phyloP scores from a whole-genome alignment of 495 filamentous ascomycete genomes.

The Annulohypoxylon maeteangense region DNA sequence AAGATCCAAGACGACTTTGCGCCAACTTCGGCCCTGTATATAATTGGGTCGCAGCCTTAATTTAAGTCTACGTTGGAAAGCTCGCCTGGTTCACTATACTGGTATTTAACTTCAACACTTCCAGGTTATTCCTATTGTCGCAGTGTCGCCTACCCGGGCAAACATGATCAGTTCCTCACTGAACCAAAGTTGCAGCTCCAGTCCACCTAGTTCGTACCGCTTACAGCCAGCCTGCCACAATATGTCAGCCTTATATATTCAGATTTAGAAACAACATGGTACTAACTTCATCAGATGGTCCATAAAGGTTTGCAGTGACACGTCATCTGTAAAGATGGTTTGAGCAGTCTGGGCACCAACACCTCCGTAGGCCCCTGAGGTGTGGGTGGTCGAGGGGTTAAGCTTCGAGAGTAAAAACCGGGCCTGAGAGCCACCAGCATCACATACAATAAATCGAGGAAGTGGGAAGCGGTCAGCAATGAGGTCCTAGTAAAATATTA shows the following conservation, averaged over 20 bases:
- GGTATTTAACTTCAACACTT: background rate
- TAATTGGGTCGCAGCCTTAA: background rate
- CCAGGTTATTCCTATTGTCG: background rate
- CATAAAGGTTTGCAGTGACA: conserved; percentile 99
- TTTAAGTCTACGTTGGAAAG: background rate
- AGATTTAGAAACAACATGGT: conserved; percentile 26
- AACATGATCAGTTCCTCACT: background rate
- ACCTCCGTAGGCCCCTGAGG: conserved; percentile 89
- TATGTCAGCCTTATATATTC: conserved; percentile 20
- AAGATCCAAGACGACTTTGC: background rate
- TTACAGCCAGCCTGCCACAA: conserved; percentile 61
- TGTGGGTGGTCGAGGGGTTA: conserved; percentile 98
- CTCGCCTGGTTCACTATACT: background rate
- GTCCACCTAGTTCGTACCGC: conserved; percentile 61
- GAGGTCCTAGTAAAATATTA: conserved; percentile 73
- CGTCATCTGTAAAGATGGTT: conserved; percentile 99
- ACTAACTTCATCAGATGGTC: conserved; percentile 99
- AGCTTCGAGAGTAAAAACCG: conserved; percentile 98
- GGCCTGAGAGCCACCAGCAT: conserved; percentile 97
- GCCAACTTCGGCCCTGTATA: background rate
- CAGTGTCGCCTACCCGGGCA: background rate
- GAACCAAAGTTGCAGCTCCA: background rate
- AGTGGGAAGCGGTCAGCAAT: conserved; percentile 98
- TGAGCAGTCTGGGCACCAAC: conserved; percentile 87
- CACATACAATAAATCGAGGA: conserved; percentile 98